Base-by-base conservation (phyloP, 2,329 filamentous ascomycete genomes). In the Ascochyta rabiei region DNA sequence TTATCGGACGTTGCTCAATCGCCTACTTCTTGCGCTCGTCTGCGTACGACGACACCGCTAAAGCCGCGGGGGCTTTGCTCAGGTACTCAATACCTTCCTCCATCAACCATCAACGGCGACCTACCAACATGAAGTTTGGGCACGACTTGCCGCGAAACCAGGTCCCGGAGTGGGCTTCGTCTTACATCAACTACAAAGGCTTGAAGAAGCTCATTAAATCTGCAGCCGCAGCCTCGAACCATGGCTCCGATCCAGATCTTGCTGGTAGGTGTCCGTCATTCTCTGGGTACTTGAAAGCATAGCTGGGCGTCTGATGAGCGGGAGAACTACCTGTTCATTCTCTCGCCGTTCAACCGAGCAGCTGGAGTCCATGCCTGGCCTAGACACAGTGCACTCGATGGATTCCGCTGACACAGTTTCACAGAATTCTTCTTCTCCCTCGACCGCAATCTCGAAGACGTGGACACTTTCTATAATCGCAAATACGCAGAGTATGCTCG, bases 381-480 rank as follows among this genome's bases (percentile, higher is more conserved):
- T 9, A 15, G 21, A 26, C 37, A 6, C n/a, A 13, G 31, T 18
- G 43, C 18, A 8, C 4, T n/a, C 8, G 9, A 31, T 23, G 43
- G 21, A 18, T 6, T 28, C 21, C 24, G 38, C 59, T 68, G 19
- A 68, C 34, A 18, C 18, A 15, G 10, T 18, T 10, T 31, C 50
- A 19, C 80, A 97, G 95, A 93, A 76, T 96, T 99, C 83, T 96
- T 97, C 81, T 96, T 93, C 76, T 90, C 89, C 61, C 87, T 99
- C 75, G 95, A 99, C 74, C 90, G 95, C 68, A 97, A 98, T 74
- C 88, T 99, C 70, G 95, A 99, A 81, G 90, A 96, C 77, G 93
- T 99, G 74, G 92, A 97, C 76, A 85, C 86, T 46, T 98, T 99
- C 76, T 98, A 97, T 81, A 97, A 96, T 79, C 96, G 93, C 75